Conservation (phyloP, 306 rosid species). For the Lupinus albus region DNA sequence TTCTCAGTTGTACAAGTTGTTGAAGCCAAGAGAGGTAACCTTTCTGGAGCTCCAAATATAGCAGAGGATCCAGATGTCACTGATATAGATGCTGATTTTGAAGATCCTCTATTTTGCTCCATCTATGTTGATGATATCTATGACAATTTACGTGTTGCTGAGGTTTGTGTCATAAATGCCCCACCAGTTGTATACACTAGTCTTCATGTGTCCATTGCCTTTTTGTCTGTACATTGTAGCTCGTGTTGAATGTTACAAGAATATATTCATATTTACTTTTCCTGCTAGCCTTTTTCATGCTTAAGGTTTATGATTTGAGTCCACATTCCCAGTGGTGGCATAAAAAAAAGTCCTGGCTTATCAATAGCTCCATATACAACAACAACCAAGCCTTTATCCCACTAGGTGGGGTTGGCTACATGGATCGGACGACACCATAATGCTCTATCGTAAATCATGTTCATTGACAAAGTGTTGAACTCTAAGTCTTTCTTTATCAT, state of each 20-base stretch:
- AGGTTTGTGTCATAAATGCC: slow-evolving; percentile 57
- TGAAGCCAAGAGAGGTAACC: slow-evolving; percentile 47
- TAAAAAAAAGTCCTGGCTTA: neutral
- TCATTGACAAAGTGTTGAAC: no score
- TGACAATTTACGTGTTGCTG: slow-evolving; percentile 61
- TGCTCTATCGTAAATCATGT: no score
- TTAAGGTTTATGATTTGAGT: neutral
- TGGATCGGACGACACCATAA: no score
- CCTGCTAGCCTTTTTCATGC: neutral
- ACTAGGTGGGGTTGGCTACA: no score
- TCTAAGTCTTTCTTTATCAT: no score
- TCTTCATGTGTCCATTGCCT: slow-evolving; percentile 7
- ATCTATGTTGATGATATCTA: slow-evolving; percentile 79
- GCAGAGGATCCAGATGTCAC: slow-evolving; percentile 48
- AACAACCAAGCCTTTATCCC: no score
- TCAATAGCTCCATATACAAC: neutral
- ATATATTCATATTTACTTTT: neutral
- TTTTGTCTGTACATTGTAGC: neutral
- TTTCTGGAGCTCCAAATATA: slow-evolving; percentile 35
- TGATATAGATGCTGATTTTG: slow-evolving; percentile 69
- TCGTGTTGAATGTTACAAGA: slow-evolving; percentile 15
- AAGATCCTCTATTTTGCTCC: slow-evolving; percentile 71
- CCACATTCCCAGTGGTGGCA: neutral
- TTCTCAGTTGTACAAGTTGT: slow-evolving; percentile 15
- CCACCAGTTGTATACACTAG: slow-evolving; percentile 16